Evolutionary conservation across 2,329 filamentous ascomycete genomes (phyloP), one percentile per base, ranked within the genome.

Genomic region (Xylariaceae sp.): DNA sequence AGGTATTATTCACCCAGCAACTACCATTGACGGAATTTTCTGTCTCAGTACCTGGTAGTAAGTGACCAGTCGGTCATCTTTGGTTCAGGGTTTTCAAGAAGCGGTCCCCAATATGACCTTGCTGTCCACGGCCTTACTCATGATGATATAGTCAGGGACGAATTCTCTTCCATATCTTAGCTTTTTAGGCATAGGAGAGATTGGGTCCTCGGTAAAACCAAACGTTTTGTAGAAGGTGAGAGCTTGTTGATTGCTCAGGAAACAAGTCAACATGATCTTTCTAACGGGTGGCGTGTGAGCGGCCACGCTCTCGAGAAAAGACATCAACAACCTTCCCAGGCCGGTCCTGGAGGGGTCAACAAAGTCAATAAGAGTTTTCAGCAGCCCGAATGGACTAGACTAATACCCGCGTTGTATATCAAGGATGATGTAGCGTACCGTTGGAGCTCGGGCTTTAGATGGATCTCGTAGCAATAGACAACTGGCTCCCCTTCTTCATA

Each of bases 391-490:
- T n/a, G n/a, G n/a, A n/a, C n/a, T n/a, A n/a, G n/a, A n/a, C n/a
- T n/a, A n/a, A n/a, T n/a, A n/a, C n/a, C n/a, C n/a, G n/a, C n/a
- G n/a, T n/a, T n/a, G n/a, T n/a, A n/a, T n/a, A n/a, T n/a, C n/a
- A n/a, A n/a, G n/a, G n/a, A n/a, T n/a, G n/a, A 31, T 31, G 12
- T 31, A 31, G 28, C 28, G 28, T 71, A 84, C 75, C 87, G 80
- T 63, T 84, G 82, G 4, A 89, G 70, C 1, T 77, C 73, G 1
- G 79, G 74, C 33, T 77, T 73, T 3, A 93, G 79, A 68, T 94
- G 90, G 31, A 94, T 85, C 74, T 94, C 90, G 70, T 92, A 94
- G 71, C 90, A 87, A 72, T 92, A 94, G 17, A 92, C 69, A 2
- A 92, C 89, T 0, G 86, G 78, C 56, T 84, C 75, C 1, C 80